Percentiles rank a stretch among this genome's conserved stretches.
These are phyloP conservation scores for Paraurostyla sp. DNA, from an alignment of 73 alveolate species.

Conservation along the genomic window DNA sequence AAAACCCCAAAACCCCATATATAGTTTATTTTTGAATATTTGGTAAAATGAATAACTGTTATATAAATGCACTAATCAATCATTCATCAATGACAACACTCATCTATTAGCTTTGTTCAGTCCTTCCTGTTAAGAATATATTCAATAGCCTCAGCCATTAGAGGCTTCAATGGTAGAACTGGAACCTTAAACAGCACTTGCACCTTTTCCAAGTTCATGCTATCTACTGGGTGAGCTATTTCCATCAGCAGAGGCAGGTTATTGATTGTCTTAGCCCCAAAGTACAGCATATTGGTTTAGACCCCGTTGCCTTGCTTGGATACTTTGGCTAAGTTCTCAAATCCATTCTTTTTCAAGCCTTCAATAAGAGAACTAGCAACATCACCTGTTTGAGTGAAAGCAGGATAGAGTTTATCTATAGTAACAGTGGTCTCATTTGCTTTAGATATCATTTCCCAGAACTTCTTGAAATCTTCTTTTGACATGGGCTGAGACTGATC, in stretches of 20 bases:
- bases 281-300: conserved; percentile 49
- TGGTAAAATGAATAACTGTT: too few species aligned
- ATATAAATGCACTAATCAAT: too few species aligned
- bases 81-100: too few species aligned
- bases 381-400: neutral
- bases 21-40: too few species aligned
- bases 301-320: conserved; percentile 7
- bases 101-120: too few species aligned
- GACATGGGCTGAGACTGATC: conserved; percentile 21
- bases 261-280: conserved; percentile 61
- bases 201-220: neutral
- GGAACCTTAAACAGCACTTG: conserved; percentile 39
- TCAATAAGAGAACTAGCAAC: neutral
- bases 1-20: too few species aligned
- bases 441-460: conserved; percentile 59
- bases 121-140: conserved; percentile 1
- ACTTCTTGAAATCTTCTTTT: conserved; percentile 60
- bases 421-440: neutral
- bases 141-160: conserved; percentile 28
- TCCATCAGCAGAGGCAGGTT: conserved; percentile 59
- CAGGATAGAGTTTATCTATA: neutral
- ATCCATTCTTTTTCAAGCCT: conserved; percentile 39
- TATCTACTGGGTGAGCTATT: conserved; percentile 44
- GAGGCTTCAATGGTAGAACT: conserved; percentile 42
- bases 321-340: conserved; percentile 14